Conservation (phyloP, 345 rosid genomes). For the Geranium rotundifolium region DNA sequence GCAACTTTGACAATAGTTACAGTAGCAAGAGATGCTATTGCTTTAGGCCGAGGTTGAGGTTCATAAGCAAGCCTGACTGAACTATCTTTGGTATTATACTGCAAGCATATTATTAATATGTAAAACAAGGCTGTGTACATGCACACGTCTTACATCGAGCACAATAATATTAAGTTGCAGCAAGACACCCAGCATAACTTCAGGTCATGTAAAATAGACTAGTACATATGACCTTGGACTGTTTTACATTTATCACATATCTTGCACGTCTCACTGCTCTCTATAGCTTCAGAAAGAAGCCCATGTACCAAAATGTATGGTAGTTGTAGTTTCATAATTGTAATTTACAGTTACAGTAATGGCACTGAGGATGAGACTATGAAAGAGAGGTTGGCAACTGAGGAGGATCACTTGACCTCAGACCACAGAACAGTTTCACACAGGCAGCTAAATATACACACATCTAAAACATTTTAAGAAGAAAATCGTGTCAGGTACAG, state of each 20-base stretch:
- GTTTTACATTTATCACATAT: neutral
- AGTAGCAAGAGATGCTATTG: constrained; percentile 60
- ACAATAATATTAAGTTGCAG: neutral
- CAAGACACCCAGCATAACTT: neutral
- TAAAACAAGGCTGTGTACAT: neutral
- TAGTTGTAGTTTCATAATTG: neutral
- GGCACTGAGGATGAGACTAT: neutral
- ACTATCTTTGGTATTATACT: constrained; percentile 91
- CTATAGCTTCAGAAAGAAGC: neutral
- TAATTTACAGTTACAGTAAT: neutral
- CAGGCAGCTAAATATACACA: too few species aligned
- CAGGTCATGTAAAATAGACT: neutral
- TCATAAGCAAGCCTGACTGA: constrained; percentile 85
- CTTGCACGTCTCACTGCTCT: neutral
- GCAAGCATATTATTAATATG: constrained; percentile 10
- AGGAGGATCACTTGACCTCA: too few species aligned
- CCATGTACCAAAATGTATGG: neutral
- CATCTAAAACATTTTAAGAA: too few species aligned
- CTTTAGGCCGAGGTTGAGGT: constrained; percentile 89
- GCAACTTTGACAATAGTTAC: constrained; percentile 90
- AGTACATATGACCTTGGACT: neutral
- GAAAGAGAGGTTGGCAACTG: too few species aligned
- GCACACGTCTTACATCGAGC: neutral
- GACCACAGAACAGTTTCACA: too few species aligned
- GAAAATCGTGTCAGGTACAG: too few species aligned